Conservation (phyloP, 1,139 yeast species). For the Protomyces inundatus region DNA sequence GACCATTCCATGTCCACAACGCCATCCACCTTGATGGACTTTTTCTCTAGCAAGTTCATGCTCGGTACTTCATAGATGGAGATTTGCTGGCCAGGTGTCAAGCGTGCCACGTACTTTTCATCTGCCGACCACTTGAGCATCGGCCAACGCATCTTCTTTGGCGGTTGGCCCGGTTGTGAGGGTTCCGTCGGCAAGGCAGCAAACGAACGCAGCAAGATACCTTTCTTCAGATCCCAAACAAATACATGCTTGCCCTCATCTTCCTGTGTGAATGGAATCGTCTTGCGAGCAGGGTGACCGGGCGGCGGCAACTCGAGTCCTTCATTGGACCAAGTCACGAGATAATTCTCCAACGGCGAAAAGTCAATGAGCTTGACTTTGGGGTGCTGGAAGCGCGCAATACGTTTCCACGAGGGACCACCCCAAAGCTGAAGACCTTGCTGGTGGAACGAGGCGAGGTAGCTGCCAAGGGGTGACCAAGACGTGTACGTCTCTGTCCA, state of each 20-base stretch:
- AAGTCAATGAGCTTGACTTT: constrained; percentile 86
- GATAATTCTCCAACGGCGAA: constrained; percentile 83
- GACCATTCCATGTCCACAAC: constrained; percentile 93
- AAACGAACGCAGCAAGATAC: constrained; percentile 82
- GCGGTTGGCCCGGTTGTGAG: constrained; percentile 32
- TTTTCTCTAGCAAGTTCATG: constrained; percentile 75
- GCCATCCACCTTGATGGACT: constrained; percentile 76
- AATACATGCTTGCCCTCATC: constrained; percentile 92
- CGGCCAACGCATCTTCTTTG: constrained; percentile 78
- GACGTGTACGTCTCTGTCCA: constrained; percentile 85
- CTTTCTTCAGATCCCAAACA: constrained; percentile 85
- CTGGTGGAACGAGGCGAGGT: constrained; percentile 78
- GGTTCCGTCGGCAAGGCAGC: constrained; percentile 61
- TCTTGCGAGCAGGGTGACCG: constrained; percentile 54
- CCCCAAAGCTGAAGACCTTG: constrained; percentile 98
- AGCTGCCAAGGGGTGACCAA: constrained; percentile 93
- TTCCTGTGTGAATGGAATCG: constrained; percentile 78
- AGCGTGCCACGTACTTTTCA: constrained; percentile 91
- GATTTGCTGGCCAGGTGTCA: constrained; percentile 80
- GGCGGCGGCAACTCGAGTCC: constrained; percentile 69
- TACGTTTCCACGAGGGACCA: constrained; percentile 69
- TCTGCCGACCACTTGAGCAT: constrained; percentile 93
- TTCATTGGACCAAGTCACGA: constrained; percentile 85
- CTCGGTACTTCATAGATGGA: constrained; percentile 75
- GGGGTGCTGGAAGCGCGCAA: constrained; percentile 80